A percentile compares a stretch with the other conserved stretches of the same genome.
These are phyloP conservation scores for Aspergillus sclerotialis DNA, from an alignment of 2,329 filamentous ascomycete species.

Conservation along the genomic window DNA sequence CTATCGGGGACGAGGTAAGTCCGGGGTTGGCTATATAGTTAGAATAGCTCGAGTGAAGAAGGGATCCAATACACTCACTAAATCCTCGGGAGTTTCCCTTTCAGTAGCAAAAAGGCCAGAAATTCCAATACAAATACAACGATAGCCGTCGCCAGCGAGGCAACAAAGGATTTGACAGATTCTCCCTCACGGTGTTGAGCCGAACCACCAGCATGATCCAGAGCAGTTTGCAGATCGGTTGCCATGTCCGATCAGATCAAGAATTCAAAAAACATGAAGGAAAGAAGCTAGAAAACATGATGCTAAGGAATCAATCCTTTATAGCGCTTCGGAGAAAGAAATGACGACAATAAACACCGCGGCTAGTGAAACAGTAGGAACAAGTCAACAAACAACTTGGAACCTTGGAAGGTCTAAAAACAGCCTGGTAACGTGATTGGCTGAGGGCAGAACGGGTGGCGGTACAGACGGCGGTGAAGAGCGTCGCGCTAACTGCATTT, in stretches of 20 bases:
- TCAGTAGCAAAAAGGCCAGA: slow-evolving; percentile 65
- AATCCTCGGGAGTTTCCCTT: slow-evolving; percentile 72
- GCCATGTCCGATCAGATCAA: slow-evolving; percentile 13
- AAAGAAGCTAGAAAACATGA: slow-evolving; percentile 1
- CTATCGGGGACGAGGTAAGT: slow-evolving; percentile 81
- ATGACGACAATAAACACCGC: not conserved
- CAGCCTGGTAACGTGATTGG: too few relatives aligned
- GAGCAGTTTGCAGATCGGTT: slow-evolving; percentile 24
- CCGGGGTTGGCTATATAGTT: slow-evolving; percentile 59
- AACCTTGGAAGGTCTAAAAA: not conserved
- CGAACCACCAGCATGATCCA: slow-evolving; percentile 29
- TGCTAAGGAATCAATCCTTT: slow-evolving; percentile 3
- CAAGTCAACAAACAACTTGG: too few relatives aligned
- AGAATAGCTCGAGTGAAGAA: slow-evolving; percentile 1
- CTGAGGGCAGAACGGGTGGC: too few relatives aligned
- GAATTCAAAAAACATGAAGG: slow-evolving; percentile 3
- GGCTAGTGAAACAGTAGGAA: not conserved
- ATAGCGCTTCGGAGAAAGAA: too few relatives aligned
- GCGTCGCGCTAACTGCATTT: not conserved
- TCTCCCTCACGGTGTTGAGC: slow-evolving; percentile 31
- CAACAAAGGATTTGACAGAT: slow-evolving; percentile 50
- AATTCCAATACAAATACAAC: slow-evolving; percentile 58
- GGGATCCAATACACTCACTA: too few relatives aligned
- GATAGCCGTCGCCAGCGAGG: slow-evolving; percentile 57
- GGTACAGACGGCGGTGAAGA: not conserved